Conservation (phyloP, 306 rosid species). For the Corylus heterophylla region DNA sequence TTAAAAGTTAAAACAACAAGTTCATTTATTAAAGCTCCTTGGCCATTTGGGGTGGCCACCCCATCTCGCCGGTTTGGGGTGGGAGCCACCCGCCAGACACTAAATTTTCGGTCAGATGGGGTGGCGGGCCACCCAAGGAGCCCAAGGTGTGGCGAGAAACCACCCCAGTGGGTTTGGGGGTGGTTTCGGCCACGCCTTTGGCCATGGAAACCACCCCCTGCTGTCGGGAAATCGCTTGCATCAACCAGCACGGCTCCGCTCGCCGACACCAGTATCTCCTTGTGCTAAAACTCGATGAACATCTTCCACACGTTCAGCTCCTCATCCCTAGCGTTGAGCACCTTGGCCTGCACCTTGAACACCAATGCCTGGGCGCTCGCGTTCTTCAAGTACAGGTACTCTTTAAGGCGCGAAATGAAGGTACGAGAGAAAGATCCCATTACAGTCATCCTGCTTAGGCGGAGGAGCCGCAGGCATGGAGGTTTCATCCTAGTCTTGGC, state of each 20-base stretch:
- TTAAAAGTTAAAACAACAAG: too few species aligned
- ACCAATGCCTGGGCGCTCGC: conserved; percentile 78
- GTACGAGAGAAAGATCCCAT: conserved; percentile 73
- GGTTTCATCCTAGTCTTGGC: conserved; percentile 36
- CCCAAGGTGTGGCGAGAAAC: too few species aligned
- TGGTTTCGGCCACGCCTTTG: too few species aligned
- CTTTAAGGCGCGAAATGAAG: conserved; percentile 45
- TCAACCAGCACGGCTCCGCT: conserved; percentile 52
- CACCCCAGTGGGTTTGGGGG: too few species aligned
- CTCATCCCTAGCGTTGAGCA: conserved; percentile 58
- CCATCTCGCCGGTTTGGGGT: too few species aligned
- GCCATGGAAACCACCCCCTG: too few species aligned
- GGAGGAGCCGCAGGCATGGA: background rate
- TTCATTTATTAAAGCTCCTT: too few species aligned
- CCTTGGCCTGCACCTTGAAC: conserved; percentile 54
- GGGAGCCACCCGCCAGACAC: too few species aligned
- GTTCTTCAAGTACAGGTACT: conserved; percentile 57
- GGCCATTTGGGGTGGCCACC: too few species aligned
- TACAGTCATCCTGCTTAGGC: conserved; percentile 42
- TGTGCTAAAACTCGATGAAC: conserved; percentile 72
- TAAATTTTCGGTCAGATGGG: too few species aligned
- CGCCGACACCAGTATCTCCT: conserved; percentile 63
- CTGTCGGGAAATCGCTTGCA: conserved; percentile 56
- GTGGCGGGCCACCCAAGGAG: too few species aligned
- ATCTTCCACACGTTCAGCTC: conserved; percentile 69